A percentile compares a stretch with the other conserved stretches of the same genome.
phyloP scores from a whole-genome alignment of 306 rosid species.

The Quillaja saponaria region DNA sequence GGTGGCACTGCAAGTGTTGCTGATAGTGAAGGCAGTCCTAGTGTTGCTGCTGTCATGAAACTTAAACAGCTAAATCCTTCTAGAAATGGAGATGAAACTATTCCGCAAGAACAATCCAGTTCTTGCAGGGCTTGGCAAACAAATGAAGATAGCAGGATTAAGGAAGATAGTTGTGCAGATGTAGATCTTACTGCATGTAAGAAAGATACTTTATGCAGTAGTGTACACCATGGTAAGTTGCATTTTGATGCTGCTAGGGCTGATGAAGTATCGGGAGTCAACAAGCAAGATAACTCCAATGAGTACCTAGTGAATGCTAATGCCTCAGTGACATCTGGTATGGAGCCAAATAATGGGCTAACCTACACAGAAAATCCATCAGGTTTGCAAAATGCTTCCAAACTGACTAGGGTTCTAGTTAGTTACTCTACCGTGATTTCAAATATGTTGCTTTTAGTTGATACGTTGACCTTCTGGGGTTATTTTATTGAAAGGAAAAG shows the following conservation, averaged over 20 bases:
- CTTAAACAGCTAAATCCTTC: slow-evolving; percentile 56
- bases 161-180: slow-evolving; percentile 64
- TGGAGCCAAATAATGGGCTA: slow-evolving; percentile 68
- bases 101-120: slow-evolving; percentile 75
- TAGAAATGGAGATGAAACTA: slow-evolving; percentile 68
- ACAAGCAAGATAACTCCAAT: slow-evolving; percentile 60
- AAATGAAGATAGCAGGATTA: slow-evolving; percentile 62
- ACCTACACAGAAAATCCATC: slow-evolving; percentile 58
- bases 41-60: slow-evolving; percentile 49
- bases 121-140: slow-evolving; percentile 68
- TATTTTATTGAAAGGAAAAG: slow-evolving; percentile 25
- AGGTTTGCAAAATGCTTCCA: slow-evolving; percentile 53
- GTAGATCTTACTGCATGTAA: slow-evolving; percentile 48
- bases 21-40: slow-evolving; percentile 75
- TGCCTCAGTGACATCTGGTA: slow-evolving; percentile 51
- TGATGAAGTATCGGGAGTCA: slow-evolving; percentile 65
- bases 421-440: slow-evolving; percentile 24
- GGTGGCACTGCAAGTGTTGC: slow-evolving; percentile 50
- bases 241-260: slow-evolving; percentile 50
- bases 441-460: slow-evolving; percentile 19
- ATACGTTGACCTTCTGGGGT: slow-evolving; percentile 29
- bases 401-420: slow-evolving; percentile 18
- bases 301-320: slow-evolving; percentile 63
- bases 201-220: slow-evolving; percentile 48
- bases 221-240: slow-evolving; percentile 49